phyloP scores from a whole-genome alignment of 2,329 filamentous ascomycete genomes.

The Fusarium devonianum region DNA sequence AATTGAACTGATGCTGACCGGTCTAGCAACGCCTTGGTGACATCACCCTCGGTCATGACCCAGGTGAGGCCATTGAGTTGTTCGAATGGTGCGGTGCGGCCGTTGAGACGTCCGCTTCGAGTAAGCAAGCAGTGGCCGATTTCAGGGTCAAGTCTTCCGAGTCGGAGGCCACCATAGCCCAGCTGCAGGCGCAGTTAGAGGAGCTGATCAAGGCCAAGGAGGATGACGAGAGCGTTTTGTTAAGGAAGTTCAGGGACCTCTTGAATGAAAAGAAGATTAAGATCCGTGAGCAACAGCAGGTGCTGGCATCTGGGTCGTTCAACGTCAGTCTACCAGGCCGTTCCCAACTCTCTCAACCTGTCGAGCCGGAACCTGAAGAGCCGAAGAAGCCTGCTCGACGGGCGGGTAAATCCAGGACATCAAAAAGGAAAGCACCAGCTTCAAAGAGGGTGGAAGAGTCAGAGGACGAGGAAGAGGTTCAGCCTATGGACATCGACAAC shows the following conservation, averaged over 20 bases:
- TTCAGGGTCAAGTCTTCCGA: conserved; percentile 52
- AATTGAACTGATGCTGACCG: conserved; percentile 32
- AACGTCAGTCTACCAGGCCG: conserved; percentile 44
- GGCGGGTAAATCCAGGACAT: conserved; percentile 49
- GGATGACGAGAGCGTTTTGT: conserved; percentile 69
- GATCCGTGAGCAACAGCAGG: conserved; percentile 74
- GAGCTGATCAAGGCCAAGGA: conserved; percentile 72
- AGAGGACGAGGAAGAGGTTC: conserved; percentile 52
- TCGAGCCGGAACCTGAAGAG: conserved; percentile 12
- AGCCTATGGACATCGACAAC: conserved; percentile 60
- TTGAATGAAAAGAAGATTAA: conserved; percentile 83
- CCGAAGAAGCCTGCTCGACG: conserved; percentile 40
- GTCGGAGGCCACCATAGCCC: conserved; percentile 63
- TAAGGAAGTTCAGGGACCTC: conserved; percentile 74
- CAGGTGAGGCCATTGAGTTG: conserved; percentile 66
- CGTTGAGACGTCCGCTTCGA: conserved; percentile 55
- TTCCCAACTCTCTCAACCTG: conserved; percentile 39
- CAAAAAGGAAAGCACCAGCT: conserved; percentile 59
- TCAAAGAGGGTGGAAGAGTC: conserved; percentile 51
- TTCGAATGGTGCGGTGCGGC: conserved; percentile 75
- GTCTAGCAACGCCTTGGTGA: conserved; percentile 72
- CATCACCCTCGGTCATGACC: conserved; percentile 63
- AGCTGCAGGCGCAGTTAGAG: conserved; percentile 68
- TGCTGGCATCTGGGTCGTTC: conserved; percentile 59
- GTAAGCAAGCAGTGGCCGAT: conserved; percentile 52